Evolutionary conservation across 2,329 filamentous ascomycete species (phyloP), one percentile per base, ranked within the genome.

Genomic region (Claviceps citrina): DNA sequence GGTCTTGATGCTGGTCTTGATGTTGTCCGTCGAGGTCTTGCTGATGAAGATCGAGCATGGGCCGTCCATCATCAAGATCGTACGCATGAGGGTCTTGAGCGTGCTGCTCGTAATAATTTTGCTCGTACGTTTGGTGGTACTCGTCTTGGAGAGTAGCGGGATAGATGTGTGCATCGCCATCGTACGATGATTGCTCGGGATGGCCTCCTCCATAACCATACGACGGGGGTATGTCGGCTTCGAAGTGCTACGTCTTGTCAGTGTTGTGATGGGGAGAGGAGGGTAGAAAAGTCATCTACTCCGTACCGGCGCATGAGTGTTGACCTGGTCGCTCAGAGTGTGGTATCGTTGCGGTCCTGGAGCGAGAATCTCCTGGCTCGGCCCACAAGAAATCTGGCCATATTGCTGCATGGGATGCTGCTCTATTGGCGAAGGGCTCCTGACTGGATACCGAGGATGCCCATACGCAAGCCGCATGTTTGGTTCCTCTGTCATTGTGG

Each of bases 231-330:
- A 75, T 48, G 48, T 66, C 67, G 39, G 69, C 68, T 7, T 71
- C 56, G 4, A 72, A 75, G 53, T 72, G 68, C 69, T 72, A 31
- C 9, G 30, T 9, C 10, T 12, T 28, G 10, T 42, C 19, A 37
- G 30, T 35, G 22, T 20, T 33, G 30, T 32, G 18, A 5, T 26
- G 20, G 15, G 8, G 5, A 13, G 13, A n/a, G 2, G 7, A 6
- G 15, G 20, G 7, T 5, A 19, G 32, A 13, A 3, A 15, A 18
- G 20, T 3, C 2, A 10, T 20, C 25, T 30, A 10, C 8, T 24
- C 18, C 36, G 24, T 61, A 89, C 83, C 42, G 87, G 89, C 37
- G 85, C 84, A 59, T 95, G 87, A 47, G 87, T 71, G 43, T 81
- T 76, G 38, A 96, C 66, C 42, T 79, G 71, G 61, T 96, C 89